Evolutionary conservation across 352 stramenopile genomes (phyloP), one percentile per base, ranked within the genome.

Genomic region (Pythium pyrilobum): DNA sequence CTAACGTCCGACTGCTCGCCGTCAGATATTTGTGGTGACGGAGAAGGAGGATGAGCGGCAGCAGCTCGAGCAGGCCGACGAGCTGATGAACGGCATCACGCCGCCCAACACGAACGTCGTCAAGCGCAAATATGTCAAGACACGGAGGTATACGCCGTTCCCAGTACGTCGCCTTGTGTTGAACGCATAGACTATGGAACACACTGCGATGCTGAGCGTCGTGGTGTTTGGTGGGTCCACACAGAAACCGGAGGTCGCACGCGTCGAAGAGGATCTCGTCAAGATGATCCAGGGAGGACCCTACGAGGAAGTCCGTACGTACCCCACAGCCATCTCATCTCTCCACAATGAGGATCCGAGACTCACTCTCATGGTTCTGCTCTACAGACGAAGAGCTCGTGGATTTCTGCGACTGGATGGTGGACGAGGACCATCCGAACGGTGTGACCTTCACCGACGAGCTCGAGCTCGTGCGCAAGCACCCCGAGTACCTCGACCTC

Each of bases 101-200:
- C 81, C 84, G 3, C 84, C 84, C 10, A 95, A 91, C 55, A 95
- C 81, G 13, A 92, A 91, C 51, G 78, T 92, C 23, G 68, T 92
- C 50, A 95, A 92, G 68, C 81, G 84, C 48, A 92, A 92, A 52
- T 95, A 87, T 48, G 81, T 85, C 27, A 95, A 95, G 60, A 95
- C 84, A 9, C 85, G 82, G 41, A 82, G 85, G 45, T 87, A 89
- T 55, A 87, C 77, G 3, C 72, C 75, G 3, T 94, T 94, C 39
- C 83, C 83, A 8, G 81, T 92, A 64, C 31, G 65, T 71, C 16
- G 5, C 8, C 13, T 13, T 13, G 13, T 8, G 13, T 13, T 13
- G 31, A 13, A 36, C 31, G 8, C 13, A 36, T 36, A 36, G 13
- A 36, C 31, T 36, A 36, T 36, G 31, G 31, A 8, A 8, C 16